phyloP scores from a whole-genome alignment of 129 eudicot genomes.

The Kitagawia praeruptora region DNA sequence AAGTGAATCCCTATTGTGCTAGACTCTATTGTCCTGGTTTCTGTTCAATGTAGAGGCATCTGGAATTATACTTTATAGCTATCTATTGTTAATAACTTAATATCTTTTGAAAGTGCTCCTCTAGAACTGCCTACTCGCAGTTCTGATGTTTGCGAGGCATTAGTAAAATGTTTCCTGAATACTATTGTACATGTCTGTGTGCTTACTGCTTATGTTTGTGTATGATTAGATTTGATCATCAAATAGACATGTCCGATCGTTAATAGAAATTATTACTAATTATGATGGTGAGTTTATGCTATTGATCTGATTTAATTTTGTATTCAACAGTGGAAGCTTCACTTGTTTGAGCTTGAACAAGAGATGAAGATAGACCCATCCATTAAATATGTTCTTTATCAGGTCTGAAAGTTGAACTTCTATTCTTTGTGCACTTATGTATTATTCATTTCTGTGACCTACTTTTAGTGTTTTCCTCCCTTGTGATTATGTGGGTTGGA shows the following conservation, averaged over 20 bases:
- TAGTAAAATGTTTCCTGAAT: not conserved
- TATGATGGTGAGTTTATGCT: not conserved
- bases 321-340: constrained; percentile 77
- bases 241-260: not conserved
- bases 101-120: not conserved
- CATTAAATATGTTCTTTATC: constrained; percentile 69
- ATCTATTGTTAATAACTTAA: not conserved
- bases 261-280: not conserved
- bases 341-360: constrained; percentile 82
- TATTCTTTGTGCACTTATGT: not conserved
- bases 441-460: not conserved
- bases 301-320: not conserved
- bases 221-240: not conserved
- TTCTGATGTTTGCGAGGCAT: not conserved
- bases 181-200: not conserved
- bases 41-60: not conserved
- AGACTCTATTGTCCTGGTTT: not conserved
- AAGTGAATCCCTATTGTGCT: not conserved
- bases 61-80: not conserved
- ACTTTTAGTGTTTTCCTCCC: not conserved
- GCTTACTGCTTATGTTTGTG: not conserved
- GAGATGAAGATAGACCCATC: constrained; percentile 73
- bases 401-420: constrained; percentile 28
- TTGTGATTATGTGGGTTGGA: not conserved
- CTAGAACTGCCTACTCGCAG: not conserved